These are phyloP conservation scores for Trichoderma semiorbis DNA, from an alignment of 2,329 filamentous ascomycete species.

Conservation along the genomic window DNA sequence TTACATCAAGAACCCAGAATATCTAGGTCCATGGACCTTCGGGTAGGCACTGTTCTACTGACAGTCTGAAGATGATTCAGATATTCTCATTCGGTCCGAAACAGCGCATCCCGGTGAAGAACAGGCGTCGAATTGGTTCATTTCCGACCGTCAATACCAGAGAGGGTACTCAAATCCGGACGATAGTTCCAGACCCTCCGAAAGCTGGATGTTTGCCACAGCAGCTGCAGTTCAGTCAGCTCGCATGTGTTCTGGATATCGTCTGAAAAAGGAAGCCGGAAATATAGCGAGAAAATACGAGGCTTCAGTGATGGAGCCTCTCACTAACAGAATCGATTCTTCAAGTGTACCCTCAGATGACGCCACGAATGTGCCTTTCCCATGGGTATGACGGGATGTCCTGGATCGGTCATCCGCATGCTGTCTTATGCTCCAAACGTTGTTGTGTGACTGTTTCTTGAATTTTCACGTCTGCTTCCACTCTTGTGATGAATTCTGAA, in stretches of 20 bases:
- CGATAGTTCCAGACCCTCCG: background rate
- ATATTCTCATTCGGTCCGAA: constrained; percentile 12
- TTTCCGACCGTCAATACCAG: background rate
- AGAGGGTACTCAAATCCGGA: background rate
- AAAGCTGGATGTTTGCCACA: background rate
- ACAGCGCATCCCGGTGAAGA: background rate
- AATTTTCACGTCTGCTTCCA: background rate
- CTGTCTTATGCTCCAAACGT: constrained; percentile 1
- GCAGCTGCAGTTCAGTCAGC: background rate
- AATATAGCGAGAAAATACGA: background rate
- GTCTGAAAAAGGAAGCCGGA: background rate
- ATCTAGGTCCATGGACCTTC: background rate
- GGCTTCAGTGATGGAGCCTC: background rate
- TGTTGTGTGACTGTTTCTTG: constrained; percentile 11
- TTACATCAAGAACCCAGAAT: background rate
- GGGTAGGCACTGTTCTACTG: background rate
- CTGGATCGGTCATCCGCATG: constrained; percentile 5
- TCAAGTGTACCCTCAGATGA: background rate
- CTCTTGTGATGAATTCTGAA: background rate
- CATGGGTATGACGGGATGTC: background rate
- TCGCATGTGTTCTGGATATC: background rate
- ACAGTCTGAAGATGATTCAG: background rate
- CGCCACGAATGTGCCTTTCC: background rate
- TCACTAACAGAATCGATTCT: background rate
- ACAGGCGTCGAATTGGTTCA: background rate